Conservation (phyloP, 78 protist genomes). For the Chrysochromulina parva region DNA sequence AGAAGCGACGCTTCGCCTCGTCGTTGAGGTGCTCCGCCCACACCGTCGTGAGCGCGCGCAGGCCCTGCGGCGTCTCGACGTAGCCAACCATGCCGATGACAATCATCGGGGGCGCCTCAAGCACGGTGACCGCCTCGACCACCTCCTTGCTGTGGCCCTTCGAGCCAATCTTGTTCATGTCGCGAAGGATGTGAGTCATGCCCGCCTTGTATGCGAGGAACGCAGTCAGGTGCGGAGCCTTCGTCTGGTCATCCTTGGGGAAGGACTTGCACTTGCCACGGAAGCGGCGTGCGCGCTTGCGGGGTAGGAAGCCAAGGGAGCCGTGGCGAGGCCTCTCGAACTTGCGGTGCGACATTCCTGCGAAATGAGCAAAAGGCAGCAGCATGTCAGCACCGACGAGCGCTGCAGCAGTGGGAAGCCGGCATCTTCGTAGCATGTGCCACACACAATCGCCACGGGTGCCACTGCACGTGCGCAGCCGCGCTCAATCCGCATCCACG, state of each 20-base stretch:
- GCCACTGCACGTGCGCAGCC: too few species aligned
- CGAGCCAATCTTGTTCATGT: conserved; percentile 93
- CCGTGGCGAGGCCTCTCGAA: conserved; percentile 99
- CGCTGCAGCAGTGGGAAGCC: too few species aligned
- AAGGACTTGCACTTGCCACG: conserved; percentile 92
- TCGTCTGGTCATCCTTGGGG: conserved; percentile 96
- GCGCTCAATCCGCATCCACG: too few species aligned
- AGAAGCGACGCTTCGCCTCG: conserved; percentile 87
- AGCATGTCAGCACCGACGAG: too few species aligned
- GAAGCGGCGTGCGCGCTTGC: conserved; percentile 91
- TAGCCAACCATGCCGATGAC: conserved; percentile 99
- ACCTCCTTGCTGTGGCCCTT: conserved; percentile 97
- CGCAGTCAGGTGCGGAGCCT: conserved; percentile 95
- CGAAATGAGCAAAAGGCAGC: too few species aligned
- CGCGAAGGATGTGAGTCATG: conserved; percentile 99
- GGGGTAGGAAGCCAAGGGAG: conserved; percentile 97
- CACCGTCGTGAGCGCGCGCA: conserved; percentile 97
- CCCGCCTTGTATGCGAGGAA: conserved; percentile 99
- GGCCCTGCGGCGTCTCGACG: conserved; percentile 92
- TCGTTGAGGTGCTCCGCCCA: conserved; percentile 96
- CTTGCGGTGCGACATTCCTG: conserved; percentile 64
- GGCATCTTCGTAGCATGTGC: too few species aligned
- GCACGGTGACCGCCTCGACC: conserved; percentile 98
- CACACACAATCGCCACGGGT: too few species aligned
- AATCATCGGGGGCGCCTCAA: conserved; percentile 98